A percentile compares a stretch with the other conserved stretches of the same genome.
Evolutionary conservation across 805 yeast genomes (phyloP).

Genomic region (Spathaspora gorwiae): DNA sequence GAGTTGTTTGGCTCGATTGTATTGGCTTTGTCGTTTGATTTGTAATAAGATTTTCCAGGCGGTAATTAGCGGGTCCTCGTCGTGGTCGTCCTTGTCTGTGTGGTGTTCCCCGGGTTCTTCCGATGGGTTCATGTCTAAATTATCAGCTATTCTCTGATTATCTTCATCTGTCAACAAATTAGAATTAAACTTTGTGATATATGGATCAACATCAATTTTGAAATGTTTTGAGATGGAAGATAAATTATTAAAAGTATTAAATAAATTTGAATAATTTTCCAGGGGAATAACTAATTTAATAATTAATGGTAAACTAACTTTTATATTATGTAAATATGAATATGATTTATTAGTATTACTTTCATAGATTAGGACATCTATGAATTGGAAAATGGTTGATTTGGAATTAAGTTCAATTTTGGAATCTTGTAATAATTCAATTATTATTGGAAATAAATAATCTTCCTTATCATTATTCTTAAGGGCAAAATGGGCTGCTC

Average conservation of each 20-base stretch:
- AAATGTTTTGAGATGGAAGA: constrained; percentile 33
- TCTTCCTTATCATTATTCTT: constrained; percentile 57
- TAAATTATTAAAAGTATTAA: constrained; percentile 33
- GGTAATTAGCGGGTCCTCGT: constrained; percentile 23
- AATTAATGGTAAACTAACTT: constrained; percentile 30
- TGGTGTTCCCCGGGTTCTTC: constrained; percentile 11
- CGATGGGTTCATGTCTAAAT: constrained; percentile 28
- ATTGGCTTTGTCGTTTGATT: constrained; percentile 48
- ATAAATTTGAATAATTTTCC: constrained; percentile 29
- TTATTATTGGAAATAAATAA: constrained; percentile 62
- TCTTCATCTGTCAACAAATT: constrained; percentile 36
- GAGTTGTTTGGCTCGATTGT: constrained; percentile 42
- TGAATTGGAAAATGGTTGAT: constrained; percentile 62
- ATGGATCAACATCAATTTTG: constrained; percentile 27
- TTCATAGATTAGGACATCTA: constrained; percentile 54
- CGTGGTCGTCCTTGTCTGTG: constrained; percentile 10
- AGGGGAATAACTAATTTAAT: constrained; percentile 30
- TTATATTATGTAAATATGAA: constrained; percentile 34
- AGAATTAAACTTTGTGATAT: constrained; percentile 16
- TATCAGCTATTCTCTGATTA: constrained; percentile 20
- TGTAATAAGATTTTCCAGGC: constrained; percentile 47
- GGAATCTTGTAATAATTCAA: constrained; percentile 51
- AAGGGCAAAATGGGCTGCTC: constrained; percentile 54
- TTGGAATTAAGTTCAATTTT: constrained; percentile 54
- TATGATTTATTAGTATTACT: constrained; percentile 27